phyloP scores from a whole-genome alignment of 768 basidiomycete species.

The Tylopilus felleus region DNA sequence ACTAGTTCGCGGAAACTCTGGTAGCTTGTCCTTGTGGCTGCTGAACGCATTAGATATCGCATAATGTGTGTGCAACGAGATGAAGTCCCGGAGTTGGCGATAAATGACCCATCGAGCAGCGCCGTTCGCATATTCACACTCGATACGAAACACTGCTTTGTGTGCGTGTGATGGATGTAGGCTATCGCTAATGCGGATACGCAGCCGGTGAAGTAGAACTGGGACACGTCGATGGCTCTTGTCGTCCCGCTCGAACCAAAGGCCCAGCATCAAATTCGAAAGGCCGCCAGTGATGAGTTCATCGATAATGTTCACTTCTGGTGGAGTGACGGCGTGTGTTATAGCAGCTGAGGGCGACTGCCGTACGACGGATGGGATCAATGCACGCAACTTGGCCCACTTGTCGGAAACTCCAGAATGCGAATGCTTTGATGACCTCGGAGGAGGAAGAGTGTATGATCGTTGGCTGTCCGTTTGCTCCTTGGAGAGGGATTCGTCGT shows the following conservation, averaged over 20 bases:
- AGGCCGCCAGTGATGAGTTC: slow-evolving; percentile 80
- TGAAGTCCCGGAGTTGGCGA: slow-evolving; percentile 87
- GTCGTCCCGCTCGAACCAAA: slow-evolving; percentile 89
- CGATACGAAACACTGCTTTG: slow-evolving; percentile 84
- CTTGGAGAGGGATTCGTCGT: slow-evolving; percentile 2
- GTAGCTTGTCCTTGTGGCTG: slow-evolving; percentile 69
- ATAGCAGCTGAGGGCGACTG: slow-evolving; percentile 34
- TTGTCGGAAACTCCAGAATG: slow-evolving; percentile 34
- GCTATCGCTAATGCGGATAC: slow-evolving; percentile 84
- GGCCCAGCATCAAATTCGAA: slow-evolving; percentile 69
- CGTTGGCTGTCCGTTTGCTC: slow-evolving; percentile 12
- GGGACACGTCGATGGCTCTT: slow-evolving; percentile 79
- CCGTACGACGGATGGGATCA: slow-evolving; percentile 54
- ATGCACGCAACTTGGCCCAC: slow-evolving; percentile 65
- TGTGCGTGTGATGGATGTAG: slow-evolving; percentile 73
- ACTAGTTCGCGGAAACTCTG: slow-evolving; percentile 90
- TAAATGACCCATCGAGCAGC: slow-evolving; percentile 93
- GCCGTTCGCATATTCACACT: slow-evolving; percentile 96
- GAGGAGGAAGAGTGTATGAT: slow-evolving; percentile 30
- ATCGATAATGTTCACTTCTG: slow-evolving; percentile 71
- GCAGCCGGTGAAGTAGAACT: slow-evolving; percentile 70
- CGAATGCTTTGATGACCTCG: slow-evolving; percentile 17
- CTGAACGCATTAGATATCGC: slow-evolving; percentile 78
- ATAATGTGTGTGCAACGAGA: slow-evolving; percentile 88
- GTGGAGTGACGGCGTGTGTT: slow-evolving; percentile 46